Evolutionary conservation across 2,329 filamentous ascomycete species (phyloP).

Genomic region (Helotiales sp.): DNA sequence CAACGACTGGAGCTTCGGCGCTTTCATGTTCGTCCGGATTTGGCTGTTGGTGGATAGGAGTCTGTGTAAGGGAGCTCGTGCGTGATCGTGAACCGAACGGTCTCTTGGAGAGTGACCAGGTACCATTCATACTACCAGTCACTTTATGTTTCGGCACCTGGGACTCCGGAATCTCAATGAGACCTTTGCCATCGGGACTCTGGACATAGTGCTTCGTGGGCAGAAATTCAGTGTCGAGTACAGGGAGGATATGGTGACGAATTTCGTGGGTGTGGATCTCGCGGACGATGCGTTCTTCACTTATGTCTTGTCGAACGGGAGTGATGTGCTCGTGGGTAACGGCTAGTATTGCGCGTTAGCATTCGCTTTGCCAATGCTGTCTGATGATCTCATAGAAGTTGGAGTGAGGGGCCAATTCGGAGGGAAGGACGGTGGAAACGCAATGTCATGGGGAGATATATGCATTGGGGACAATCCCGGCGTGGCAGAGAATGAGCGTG

Average conservation of each 20-base stretch:
- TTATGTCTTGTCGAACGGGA: conserved; percentile 51
- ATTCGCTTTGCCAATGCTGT: conserved; percentile 21
- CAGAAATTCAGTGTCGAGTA: conserved; percentile 57
- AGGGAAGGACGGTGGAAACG: conserved; percentile 24
- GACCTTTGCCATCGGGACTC: conserved; percentile 46
- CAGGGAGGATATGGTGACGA: conserved; percentile 57
- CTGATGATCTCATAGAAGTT: conserved; percentile 6
- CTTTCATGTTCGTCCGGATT: conserved; percentile 16
- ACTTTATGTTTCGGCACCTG: conserved; percentile 44
- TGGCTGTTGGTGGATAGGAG: not conserved
- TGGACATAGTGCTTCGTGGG: conserved; percentile 54
- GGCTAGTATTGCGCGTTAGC: conserved; percentile 44
- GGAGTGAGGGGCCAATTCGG: conserved; percentile 28
- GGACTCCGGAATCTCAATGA: conserved; percentile 53
- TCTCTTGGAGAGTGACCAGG: conserved; percentile 24
- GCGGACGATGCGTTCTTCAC: conserved; percentile 53
- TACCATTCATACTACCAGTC: conserved; percentile 16
- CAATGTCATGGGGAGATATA: conserved; percentile 23
- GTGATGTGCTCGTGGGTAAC: conserved; percentile 56
- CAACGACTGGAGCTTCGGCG: conserved; percentile 27
- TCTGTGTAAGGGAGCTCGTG: not conserved
- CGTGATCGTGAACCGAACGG: not conserved
- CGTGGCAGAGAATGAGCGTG: conserved; percentile 12
- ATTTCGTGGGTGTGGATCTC: conserved; percentile 60
- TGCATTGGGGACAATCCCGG: conserved; percentile 20